phyloP scores from a whole-genome alignment of 352 stramenopile species.

The Phytophthora sansomeana region DNA sequence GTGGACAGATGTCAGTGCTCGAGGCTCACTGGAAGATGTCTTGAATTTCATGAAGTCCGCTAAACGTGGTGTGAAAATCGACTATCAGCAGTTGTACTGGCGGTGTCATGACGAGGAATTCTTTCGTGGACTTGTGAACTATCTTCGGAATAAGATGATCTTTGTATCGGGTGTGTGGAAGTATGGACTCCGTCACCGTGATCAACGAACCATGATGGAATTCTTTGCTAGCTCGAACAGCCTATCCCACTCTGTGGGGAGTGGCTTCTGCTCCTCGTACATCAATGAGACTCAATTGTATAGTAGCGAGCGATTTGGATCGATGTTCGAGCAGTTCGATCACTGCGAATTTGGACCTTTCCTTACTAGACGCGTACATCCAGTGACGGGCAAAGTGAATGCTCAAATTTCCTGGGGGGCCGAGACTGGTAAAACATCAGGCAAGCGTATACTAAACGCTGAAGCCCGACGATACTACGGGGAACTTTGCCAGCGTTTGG shows the following conservation, averaged over 20 bases:
- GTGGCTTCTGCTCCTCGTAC: slow-evolving; percentile 42
- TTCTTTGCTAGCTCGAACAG: slow-evolving; percentile 26
- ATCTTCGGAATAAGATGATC: slow-evolving; percentile 47
- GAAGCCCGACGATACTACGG: slow-evolving; percentile 50
- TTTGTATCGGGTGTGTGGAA: slow-evolving; percentile 58
- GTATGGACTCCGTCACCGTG: slow-evolving; percentile 57
- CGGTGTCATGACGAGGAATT: slow-evolving; percentile 50
- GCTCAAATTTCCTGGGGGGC: slow-evolving; percentile 6
- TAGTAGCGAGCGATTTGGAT: slow-evolving; percentile 36
- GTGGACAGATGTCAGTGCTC: slow-evolving; percentile 62
- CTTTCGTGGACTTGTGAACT: slow-evolving; percentile 42
- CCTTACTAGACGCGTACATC: slow-evolving; percentile 49
- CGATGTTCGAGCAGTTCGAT: slow-evolving; percentile 40
- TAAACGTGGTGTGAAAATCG: slow-evolving; percentile 37
- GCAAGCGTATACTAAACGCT: slow-evolving; percentile 47
- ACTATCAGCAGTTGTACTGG: slow-evolving; percentile 50
- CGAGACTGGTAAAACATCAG: slow-evolving; percentile 7
- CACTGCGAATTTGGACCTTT: slow-evolving; percentile 62
- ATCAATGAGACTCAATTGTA: slow-evolving; percentile 36
- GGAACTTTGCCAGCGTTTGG: slow-evolving; percentile 51
- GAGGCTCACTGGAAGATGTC: slow-evolving; percentile 57
- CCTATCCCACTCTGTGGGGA: slow-evolving; percentile 35
- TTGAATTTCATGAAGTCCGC: slow-evolving; percentile 36
- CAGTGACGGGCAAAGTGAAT: slow-evolving; percentile 31
- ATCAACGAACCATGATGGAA: slow-evolving; percentile 49